Evolutionary conservation across 83 land plant species (phyloP).

Genomic region (Thuja plicata): DNA sequence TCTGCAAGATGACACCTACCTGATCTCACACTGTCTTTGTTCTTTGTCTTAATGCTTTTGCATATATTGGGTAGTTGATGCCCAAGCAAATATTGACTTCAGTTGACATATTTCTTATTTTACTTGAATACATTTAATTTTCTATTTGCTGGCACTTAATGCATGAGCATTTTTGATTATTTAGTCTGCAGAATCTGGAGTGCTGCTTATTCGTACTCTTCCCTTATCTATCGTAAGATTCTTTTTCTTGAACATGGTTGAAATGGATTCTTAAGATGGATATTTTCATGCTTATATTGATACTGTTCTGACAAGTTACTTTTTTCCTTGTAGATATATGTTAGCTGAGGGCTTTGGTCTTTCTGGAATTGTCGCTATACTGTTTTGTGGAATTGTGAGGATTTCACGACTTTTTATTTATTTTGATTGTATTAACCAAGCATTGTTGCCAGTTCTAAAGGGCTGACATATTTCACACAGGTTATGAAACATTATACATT

Average conservation of each 20-base stretch:
- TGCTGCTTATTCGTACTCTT: conserved; percentile 87
- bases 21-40: background rate
- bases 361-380: conserved; percentile 95
- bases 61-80: background rate
- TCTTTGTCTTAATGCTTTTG: background rate
- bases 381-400: conserved; percentile 98
- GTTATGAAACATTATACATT: conserved; percentile 92
- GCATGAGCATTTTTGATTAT: background rate
- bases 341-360: conserved; percentile 96
- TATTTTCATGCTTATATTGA: background rate
- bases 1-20: background rate
- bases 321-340: conserved; percentile 75
- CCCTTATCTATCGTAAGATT: conserved; percentile 86
- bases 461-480: conserved; percentile 34
- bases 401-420: background rate
- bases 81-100: background rate
- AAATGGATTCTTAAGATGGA: background rate
- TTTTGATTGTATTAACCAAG: background rate
- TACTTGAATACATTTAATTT: background rate
- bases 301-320: background rate
- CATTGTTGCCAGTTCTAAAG: background rate
- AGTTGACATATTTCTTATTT: background rate
- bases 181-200: conserved; percentile 84
- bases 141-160: conserved; percentile 3
- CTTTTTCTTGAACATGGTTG: background rate